These are phyloP conservation scores for Fusarium sambucinum DNA, from an alignment of 2,329 filamentous ascomycete species.

Conservation along the genomic window DNA sequence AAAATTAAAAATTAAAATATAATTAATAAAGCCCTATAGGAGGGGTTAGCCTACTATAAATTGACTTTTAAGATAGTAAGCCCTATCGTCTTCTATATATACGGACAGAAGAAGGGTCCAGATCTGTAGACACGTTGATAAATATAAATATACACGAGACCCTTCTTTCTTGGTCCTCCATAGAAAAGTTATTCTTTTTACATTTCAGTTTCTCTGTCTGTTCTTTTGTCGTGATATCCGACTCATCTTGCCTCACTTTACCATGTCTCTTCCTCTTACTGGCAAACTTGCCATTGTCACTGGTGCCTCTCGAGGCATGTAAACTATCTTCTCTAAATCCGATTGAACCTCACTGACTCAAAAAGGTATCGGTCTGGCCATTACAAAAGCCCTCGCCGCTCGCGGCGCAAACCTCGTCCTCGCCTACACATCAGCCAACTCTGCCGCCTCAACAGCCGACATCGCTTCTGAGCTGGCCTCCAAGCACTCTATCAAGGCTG, in stretches of 20 bases:
- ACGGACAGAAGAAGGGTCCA: conserved; percentile 8
- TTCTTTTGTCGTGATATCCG: conserved; percentile 16
- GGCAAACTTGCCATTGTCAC: conserved; percentile 85
- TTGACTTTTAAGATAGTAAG: no score
- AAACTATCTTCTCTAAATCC: conserved; percentile 3
- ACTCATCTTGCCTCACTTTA: background rate
- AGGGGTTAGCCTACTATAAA: no score
- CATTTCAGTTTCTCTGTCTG: background rate
- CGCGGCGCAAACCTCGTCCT: conserved; percentile 47
- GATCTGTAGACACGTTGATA: background rate
- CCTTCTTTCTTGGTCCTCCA: background rate
- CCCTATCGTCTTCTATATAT: no score
- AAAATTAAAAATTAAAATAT: no score
- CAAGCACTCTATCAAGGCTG: conserved; percentile 69
- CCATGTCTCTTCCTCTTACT: conserved; percentile 65
- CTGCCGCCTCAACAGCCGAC: conserved; percentile 34
- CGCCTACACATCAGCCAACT: conserved; percentile 43
- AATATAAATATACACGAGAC: conserved; percentile 20
- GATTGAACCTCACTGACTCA: conserved; percentile 10
- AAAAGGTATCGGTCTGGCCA: conserved; percentile 44
- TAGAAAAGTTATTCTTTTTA: background rate
- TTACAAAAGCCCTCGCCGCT: conserved; percentile 44
- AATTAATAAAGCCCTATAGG: no score
- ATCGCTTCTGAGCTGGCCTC: conserved; percentile 44
- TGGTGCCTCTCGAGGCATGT: conserved; percentile 79